Base-by-base conservation (phyloP, 2,329 filamentous ascomycete species). In the Diaporthe eres region DNA sequence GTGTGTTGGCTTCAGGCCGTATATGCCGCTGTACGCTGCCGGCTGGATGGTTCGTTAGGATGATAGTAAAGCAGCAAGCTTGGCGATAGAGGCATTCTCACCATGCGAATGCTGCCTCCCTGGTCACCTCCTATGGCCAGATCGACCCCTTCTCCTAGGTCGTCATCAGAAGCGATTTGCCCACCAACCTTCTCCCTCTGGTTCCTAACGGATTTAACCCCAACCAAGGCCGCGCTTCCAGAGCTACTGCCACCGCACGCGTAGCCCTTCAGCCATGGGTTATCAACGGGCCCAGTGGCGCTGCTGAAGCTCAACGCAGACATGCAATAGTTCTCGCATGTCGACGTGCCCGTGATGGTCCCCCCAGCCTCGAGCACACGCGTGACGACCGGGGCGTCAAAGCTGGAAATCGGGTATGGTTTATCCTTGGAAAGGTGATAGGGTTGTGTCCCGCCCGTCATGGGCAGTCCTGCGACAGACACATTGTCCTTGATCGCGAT, bases 1-100 rank as follows among this genome's bases (percentile, higher is more conserved):
- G 79, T 86, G 84, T 0, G 87, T 88, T 0, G 87, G 85, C 75
- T 90, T 90, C 7, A 87, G 79, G 5, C 85, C 85, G 70, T 86
- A 86, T 42, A 86, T 79, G 2, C 85, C 85, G 39, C 80, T 83
- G 77, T 84, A 85, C 0, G 84, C 80, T 2, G 85, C 82, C 0
- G 85, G 85, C 77, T 79, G 55, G 34, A 28, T 31, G 22, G 9
- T 47, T 22, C 4, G 57, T 61, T 10, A 51, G 44, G 0, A 22
- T 13, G 4, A 7, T 28, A 31, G 1, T 17, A 22, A n/a, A 6
- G 3, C 22, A 31, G 2, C 10, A 61, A 37, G 15, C 13, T 39
- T n/a, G 1, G 4, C 22, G 15, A 12, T 31, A 22, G 12, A 3
- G 34, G 34, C 34, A 42, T 47, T 76, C 78, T 58, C 42, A 79